Percentiles rank a stretch among this genome's conserved stretches.
phyloP scores from a whole-genome alignment of 257 asterid species.

The Ilex asprella region DNA sequence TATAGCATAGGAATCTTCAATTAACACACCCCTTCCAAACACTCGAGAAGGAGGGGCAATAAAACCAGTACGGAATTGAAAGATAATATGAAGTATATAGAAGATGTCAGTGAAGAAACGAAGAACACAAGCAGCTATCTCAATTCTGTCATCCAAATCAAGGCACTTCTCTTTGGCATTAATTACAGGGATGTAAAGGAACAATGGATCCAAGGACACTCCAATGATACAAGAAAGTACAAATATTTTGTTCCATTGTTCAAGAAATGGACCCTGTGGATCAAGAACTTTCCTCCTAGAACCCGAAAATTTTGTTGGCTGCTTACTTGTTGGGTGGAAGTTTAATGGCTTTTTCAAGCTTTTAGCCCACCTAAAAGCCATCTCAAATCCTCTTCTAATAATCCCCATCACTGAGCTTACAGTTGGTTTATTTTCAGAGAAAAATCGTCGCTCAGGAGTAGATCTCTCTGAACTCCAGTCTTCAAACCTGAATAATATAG shows the following conservation, averaged over 20 bases:
- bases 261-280: conserved; percentile 52
- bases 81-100: conserved; percentile 43
- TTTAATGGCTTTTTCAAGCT: conserved; percentile 22
- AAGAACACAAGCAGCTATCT: conserved; percentile 44
- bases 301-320: conserved; percentile 11
- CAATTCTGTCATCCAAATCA: conserved; percentile 29
- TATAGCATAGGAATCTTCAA: conserved; percentile 44
- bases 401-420: conserved; percentile 22
- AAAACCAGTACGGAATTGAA: conserved; percentile 61
- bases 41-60: conserved; percentile 47
- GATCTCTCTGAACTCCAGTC: conserved; percentile 28
- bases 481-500: conserved; percentile 31
- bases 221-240: conserved; percentile 41
- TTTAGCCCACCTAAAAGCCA: conserved; percentile 23
- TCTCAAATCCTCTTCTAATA: conserved; percentile 23
- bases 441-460: conserved; percentile 1
- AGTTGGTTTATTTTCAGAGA: conserved; percentile 18
- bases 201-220: conserved; percentile 50
- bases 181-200: conserved; percentile 61
- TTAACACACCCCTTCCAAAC: conserved; percentile 63
- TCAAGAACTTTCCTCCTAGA: conserved; percentile 27
- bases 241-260: conserved; percentile 53
- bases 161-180: conserved; percentile 29
- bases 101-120: conserved; percentile 51
- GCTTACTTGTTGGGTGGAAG: conserved; percentile 7